Percentiles rank a stretch among this genome's conserved stretches.
phyloP scores from a whole-genome alignment of 2,329 filamentous ascomycete genomes.

The Ophiocordyceps robertsii region DNA sequence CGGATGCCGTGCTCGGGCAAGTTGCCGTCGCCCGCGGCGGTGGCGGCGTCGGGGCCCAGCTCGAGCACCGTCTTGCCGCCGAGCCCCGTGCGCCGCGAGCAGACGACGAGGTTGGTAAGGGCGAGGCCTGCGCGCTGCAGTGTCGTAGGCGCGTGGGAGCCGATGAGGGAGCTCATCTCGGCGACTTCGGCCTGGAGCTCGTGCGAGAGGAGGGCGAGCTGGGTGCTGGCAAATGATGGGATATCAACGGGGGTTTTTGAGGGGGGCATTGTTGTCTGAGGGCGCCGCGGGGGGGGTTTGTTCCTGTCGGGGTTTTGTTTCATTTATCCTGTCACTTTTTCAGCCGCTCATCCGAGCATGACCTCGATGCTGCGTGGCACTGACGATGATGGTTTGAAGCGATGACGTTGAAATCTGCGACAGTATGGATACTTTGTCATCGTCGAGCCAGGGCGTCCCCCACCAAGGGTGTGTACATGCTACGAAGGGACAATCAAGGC shows the following conservation, averaged over 20 bases:
- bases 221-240: constrained; percentile 53
- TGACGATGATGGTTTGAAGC: too few relatives aligned
- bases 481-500: too few relatives aligned
- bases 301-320: neutral
- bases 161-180: constrained; percentile 55
- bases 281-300: too few relatives aligned
- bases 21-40: constrained; percentile 44
- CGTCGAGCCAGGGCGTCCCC: too few relatives aligned
- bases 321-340: neutral
- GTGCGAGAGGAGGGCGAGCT: constrained; percentile 54
- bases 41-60: constrained; percentile 59
- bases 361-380: too few relatives aligned
- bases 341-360: too few relatives aligned
- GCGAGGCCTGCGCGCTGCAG: constrained; percentile 70
- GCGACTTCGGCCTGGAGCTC: constrained; percentile 62
- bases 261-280: constrained; percentile 15
- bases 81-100: constrained; percentile 71
- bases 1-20: constrained; percentile 65
- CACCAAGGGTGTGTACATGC: too few relatives aligned
- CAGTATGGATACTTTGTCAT: too few relatives aligned
- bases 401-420: too few relatives aligned
- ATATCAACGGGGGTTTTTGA: constrained; percentile 40
- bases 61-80: constrained; percentile 87
- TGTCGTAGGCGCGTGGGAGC: constrained; percentile 51
- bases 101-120: constrained; percentile 60